phyloP scores from a whole-genome alignment of 2,329 filamentous ascomycete species.

The Paecilomyces variotii region DNA sequence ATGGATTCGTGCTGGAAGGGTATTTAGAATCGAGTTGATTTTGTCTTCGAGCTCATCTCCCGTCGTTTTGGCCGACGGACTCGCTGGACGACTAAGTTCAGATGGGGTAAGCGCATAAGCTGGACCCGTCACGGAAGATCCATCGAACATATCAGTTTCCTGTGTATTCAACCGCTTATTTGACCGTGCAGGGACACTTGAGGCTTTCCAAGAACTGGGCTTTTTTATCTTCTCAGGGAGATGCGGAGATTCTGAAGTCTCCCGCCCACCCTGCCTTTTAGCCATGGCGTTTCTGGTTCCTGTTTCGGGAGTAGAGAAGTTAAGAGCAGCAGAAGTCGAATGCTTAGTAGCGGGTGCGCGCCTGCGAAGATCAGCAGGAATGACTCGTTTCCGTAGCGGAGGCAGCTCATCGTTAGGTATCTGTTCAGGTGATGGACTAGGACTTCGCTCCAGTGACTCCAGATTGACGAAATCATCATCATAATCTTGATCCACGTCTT shows the following conservation, averaged over 20 bases:
- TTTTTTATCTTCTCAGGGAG: background rate
- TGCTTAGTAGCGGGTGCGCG: background rate
- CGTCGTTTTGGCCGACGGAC: constrained; percentile 29
- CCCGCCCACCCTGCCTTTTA: background rate
- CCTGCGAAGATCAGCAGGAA: background rate
- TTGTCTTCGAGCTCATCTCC: constrained; percentile 70
- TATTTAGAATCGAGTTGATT: constrained; percentile 69
- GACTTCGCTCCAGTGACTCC: background rate
- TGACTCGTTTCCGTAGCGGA: background rate
- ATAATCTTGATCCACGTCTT: constrained; percentile 22
- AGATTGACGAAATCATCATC: constrained; percentile 4
- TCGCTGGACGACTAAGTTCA: constrained; percentile 35
- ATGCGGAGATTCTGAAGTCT: background rate
- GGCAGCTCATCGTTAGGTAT: background rate
- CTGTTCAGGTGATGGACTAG: background rate
- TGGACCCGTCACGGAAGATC: background rate
- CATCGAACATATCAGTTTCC: background rate
- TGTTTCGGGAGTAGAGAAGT: background rate
- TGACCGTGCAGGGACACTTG: background rate
- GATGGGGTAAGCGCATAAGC: constrained; percentile 7
- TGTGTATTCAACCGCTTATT: background rate
- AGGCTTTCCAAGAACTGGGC: background rate
- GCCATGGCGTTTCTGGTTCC: background rate
- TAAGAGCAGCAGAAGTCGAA: background rate
- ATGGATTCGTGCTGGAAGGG: constrained; percentile 71